Conservation (phyloP, 2,329 filamentous ascomycete genomes). For the Ilyonectria sp. region DNA sequence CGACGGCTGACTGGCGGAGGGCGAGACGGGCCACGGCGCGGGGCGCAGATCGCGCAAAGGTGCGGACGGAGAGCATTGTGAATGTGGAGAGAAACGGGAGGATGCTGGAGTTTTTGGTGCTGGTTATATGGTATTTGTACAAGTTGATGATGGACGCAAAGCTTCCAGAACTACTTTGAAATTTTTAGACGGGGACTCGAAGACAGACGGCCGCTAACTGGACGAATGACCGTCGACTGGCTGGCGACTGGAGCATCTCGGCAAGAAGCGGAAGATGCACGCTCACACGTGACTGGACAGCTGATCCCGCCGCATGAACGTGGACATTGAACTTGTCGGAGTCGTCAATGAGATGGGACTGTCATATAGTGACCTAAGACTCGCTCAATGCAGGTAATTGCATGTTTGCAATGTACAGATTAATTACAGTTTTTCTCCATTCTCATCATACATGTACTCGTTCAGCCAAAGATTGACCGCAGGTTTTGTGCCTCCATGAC, state of each 20-base stretch:
- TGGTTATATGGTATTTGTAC: constrained; percentile 33
- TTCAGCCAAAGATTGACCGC: constrained; percentile 53
- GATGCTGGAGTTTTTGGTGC: constrained; percentile 8
- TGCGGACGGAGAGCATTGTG: constrained; percentile 80
- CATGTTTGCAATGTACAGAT: background rate
- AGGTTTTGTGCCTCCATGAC: constrained; percentile 57
- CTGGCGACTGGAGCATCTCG: constrained; percentile 11
- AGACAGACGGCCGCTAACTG: constrained; percentile 18
- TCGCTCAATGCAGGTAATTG: background rate
- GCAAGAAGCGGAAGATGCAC: constrained; percentile 17
- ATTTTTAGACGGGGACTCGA: constrained; percentile 40
- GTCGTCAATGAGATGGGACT: background rate
- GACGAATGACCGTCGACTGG: constrained; percentile 31
- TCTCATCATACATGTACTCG: background rate
- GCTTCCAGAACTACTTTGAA: constrained; percentile 42
- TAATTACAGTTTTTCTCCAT: background rate
- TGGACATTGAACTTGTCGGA: background rate
- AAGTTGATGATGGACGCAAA: constrained; percentile 16
- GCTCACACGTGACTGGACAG: constrained; percentile 8
- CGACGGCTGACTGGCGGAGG: constrained; percentile 63
- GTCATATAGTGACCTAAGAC: background rate
- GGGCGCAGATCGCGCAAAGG: constrained; percentile 76
- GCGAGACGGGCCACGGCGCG: constrained; percentile 73
- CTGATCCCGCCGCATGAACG: background rate
- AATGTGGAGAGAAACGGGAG: constrained; percentile 15